Conservation (phyloP, 176 grass and related monocot genomes). For the Oryza meridionalis region DNA sequence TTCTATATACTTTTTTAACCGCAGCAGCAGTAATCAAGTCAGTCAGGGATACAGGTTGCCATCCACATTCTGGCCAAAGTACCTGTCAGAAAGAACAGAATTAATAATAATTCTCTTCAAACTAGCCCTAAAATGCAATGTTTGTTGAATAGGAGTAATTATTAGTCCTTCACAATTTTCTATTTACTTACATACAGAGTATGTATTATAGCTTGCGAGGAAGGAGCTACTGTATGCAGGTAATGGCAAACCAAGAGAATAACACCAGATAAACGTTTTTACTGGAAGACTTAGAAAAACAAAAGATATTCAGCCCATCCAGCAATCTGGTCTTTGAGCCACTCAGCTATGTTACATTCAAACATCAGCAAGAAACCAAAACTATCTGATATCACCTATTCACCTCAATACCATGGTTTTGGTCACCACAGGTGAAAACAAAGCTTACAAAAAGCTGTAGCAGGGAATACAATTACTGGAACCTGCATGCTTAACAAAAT, state of each 20-base stretch:
- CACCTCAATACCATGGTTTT: slow-evolving; percentile 5
- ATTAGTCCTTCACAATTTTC: not conserved
- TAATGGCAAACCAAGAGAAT: too few relatives aligned
- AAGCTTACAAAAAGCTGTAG: slow-evolving; percentile 24
- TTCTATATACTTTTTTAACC: slow-evolving; percentile 78
- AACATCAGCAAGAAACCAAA: slow-evolving; percentile 4
- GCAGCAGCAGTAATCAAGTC: slow-evolving; percentile 70
- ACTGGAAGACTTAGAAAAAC: not conserved
- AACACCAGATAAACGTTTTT: not conserved
- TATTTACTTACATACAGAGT: too few relatives aligned
- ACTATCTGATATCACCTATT: not conserved
- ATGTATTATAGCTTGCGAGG: too few relatives aligned
- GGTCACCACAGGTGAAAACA: not conserved
- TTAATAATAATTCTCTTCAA: slow-evolving; percentile 16
- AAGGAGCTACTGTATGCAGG: too few relatives aligned
- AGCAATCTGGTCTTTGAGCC: not conserved
- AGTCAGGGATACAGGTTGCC: slow-evolving; percentile 81
- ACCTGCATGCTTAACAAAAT: slow-evolving; percentile 18
- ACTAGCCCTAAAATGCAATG: not conserved
- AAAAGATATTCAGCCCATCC: not conserved
- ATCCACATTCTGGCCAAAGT: slow-evolving; percentile 89
- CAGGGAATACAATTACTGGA: not conserved
- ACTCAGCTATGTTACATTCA: slow-evolving; percentile 7
- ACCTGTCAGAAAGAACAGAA: slow-evolving; percentile 53
- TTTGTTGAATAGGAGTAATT: not conserved